phyloP scores from a whole-genome alignment of 495 filamentous ascomycete species.

The Podospora didyma region DNA sequence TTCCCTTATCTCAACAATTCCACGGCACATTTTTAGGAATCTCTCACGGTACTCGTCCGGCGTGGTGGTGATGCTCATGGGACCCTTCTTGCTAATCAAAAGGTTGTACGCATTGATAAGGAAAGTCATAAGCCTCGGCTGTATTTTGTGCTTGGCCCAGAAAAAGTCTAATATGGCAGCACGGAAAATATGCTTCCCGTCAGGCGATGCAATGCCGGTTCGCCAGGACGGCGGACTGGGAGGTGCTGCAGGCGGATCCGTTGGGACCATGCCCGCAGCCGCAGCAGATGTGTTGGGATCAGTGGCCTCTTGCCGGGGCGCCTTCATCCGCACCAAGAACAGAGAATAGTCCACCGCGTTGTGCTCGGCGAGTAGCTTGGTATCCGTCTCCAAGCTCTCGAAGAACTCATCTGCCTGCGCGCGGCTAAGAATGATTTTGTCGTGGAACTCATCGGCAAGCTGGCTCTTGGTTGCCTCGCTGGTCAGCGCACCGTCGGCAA shows the following conservation, averaged over 20 bases:
- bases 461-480: slow-evolving; percentile 54
- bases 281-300: slow-evolving; percentile 18
- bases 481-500: slow-evolving; percentile 54
- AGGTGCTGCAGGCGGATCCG: slow-evolving; percentile 25
- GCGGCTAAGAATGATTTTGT: slow-evolving; percentile 54
- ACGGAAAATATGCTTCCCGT: slow-evolving; percentile 61
- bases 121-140: slow-evolving; percentile 57
- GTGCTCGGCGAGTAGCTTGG: slow-evolving; percentile 51
- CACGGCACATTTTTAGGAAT: slow-evolving; percentile 58
- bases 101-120: slow-evolving; percentile 59
- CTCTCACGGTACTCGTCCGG: slow-evolving; percentile 61
- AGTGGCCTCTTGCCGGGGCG: slow-evolving; percentile 12
- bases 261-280: slow-evolving; percentile 15
- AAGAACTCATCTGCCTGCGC: slow-evolving; percentile 50
- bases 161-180: slow-evolving; percentile 65
- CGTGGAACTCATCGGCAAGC: slow-evolving; percentile 60
- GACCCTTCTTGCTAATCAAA: slow-evolving; percentile 48
- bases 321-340: slow-evolving; percentile 55
- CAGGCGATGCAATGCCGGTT: slow-evolving; percentile 50
- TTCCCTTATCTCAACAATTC: slow-evolving; percentile 49
- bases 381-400: slow-evolving; percentile 50
- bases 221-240: slow-evolving; percentile 47
- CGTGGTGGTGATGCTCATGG: slow-evolving; percentile 68
- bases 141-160: slow-evolving; percentile 64
- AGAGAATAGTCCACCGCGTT: slow-evolving; percentile 70